Conservation (phyloP, 2,329 filamentous ascomycete species). For the Neonectria magnoliae region DNA sequence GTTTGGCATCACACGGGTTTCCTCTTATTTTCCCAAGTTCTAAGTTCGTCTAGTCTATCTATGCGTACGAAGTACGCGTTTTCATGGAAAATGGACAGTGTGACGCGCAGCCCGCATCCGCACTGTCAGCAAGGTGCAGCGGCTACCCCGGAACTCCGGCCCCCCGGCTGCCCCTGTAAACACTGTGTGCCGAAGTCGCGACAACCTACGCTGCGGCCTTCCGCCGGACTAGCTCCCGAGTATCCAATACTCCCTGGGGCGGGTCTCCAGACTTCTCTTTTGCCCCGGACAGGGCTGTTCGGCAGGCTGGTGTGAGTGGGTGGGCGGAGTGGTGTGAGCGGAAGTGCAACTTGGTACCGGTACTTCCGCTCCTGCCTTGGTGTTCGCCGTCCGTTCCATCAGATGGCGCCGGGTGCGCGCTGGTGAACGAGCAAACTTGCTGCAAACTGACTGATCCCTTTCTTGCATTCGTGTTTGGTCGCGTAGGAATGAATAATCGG, state of each 20-base stretch:
- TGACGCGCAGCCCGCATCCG: not conserved
- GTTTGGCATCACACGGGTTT: not conserved
- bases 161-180: not conserved
- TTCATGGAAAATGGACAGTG: not conserved
- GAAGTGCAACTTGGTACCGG: constrained; percentile 7
- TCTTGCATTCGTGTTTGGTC: not conserved
- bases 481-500: not conserved
- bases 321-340: not conserved
- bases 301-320: constrained; percentile 1
- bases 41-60: not conserved
- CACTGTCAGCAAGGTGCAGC: constrained; percentile 31
- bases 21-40: too few relatives aligned
- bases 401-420: not conserved
- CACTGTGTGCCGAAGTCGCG: constrained; percentile 19
- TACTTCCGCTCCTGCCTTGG: constrained; percentile 11
- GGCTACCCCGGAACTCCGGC: constrained; percentile 35
- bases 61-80: not conserved
- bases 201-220: not conserved
- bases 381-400: not conserved
- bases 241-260: constrained; percentile 9
- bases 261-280: constrained; percentile 9
- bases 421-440: not conserved
- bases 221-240: not conserved
- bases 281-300: constrained; percentile 9
- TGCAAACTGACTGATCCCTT: constrained; percentile 6